Evolutionary conservation across 768 basidiomycete genomes (phyloP).

Genomic region (Mycena latifolia): DNA sequence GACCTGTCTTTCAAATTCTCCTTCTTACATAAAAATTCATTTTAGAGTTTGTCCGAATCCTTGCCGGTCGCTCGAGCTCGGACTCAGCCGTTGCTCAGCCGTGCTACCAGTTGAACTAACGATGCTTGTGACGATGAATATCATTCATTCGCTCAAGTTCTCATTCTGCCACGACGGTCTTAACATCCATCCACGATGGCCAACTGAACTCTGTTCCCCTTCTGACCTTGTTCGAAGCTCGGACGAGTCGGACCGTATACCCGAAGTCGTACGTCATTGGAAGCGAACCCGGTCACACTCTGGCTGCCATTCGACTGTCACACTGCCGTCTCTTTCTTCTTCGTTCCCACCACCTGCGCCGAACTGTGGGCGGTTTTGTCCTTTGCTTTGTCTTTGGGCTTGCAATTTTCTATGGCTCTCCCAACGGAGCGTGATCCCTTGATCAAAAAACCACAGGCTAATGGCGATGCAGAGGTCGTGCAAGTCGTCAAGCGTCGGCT

Average conservation of each 20-base stretch:
- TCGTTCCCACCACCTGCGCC: neutral
- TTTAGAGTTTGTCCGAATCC: too few relatives aligned
- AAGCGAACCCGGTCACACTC: too few relatives aligned
- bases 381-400: neutral
- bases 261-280: neutral
- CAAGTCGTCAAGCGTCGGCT: constrained; percentile 11
- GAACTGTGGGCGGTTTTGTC: neutral
- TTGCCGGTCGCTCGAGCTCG: too few relatives aligned
- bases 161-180: too few relatives aligned
- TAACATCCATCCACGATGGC: too few relatives aligned
- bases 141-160: too few relatives aligned
- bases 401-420: neutral
- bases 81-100: too few relatives aligned
- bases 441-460: constrained; percentile 8
- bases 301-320: neutral
- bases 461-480: neutral
- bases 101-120: too few relatives aligned
- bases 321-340: neutral
- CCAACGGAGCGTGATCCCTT: constrained; percentile 32
- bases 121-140: too few relatives aligned
- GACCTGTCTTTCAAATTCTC: too few relatives aligned
- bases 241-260: neutral
- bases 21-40: too few relatives aligned
- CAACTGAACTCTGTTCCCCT: too few relatives aligned
- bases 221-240: neutral